These are phyloP conservation scores for Chlorella ohadii DNA, from an alignment of 139 green algal species.

Conservation along the genomic window DNA sequence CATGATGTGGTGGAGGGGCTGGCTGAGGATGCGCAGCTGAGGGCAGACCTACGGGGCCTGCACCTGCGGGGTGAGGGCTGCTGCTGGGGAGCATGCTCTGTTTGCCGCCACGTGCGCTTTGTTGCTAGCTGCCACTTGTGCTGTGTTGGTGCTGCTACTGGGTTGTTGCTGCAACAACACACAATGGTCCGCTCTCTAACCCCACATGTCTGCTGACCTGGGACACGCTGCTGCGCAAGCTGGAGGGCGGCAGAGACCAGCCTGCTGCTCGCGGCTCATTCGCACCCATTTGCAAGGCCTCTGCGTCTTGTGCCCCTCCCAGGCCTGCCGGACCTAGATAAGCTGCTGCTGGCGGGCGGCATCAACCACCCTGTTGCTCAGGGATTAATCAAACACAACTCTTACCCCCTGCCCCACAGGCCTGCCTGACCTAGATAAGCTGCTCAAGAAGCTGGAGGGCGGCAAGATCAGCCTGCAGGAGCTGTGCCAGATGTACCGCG, in stretches of 20 bases:
- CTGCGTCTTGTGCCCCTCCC: too few species aligned
- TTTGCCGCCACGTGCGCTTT: too few species aligned
- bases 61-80: slow-evolving; percentile 76
- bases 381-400: too few species aligned
- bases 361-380: too few species aligned
- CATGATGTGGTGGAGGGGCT: slow-evolving; percentile 91
- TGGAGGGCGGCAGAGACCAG: slow-evolving; percentile 71
- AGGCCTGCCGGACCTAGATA: too few species aligned
- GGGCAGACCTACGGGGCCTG: slow-evolving; percentile 73
- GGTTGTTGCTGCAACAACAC: not conserved
- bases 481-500: slow-evolving; percentile 94
- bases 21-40: slow-evolving; percentile 68
- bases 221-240: slow-evolving; percentile 86
- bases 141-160: not conserved
- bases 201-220: slow-evolving; percentile 90
- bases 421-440: slow-evolving; percentile 92
- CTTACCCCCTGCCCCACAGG: too few species aligned
- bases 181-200: too few species aligned
- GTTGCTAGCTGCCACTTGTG: slow-evolving; percentile 54
- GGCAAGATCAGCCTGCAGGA: slow-evolving; percentile 75
- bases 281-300: too few species aligned
- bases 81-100: too few species aligned
- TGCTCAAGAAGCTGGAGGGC: slow-evolving; percentile 87
- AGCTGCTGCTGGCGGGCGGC: too few species aligned
- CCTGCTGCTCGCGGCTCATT: too few species aligned